A percentile compares a stretch with the other conserved stretches of the same genome.
Conservation (phyloP, 129 eudicot species). For the Helianthus tuberosus region DNA sequence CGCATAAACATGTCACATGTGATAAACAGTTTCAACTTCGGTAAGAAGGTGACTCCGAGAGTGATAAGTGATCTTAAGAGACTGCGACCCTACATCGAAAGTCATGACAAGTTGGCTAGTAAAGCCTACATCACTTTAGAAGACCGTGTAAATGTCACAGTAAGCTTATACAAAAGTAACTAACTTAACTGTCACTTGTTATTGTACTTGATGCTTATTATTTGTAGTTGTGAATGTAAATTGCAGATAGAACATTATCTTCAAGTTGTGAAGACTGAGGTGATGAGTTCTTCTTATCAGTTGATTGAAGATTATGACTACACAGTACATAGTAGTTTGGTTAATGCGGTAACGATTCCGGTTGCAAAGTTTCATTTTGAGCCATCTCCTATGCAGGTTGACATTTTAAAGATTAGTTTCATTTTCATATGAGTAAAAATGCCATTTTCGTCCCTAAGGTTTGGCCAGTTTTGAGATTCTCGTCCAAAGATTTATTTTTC, state of each 20-base stretch:
- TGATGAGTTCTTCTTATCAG: conserved; percentile 63
- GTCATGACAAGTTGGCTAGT: conserved; percentile 69
- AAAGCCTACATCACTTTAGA: conserved; percentile 62
- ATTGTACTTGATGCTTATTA: not conserved
- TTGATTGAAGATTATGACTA: conserved; percentile 84
- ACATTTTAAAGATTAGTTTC: not conserved
- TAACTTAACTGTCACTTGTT: too few species aligned
- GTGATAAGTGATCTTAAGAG: conserved; percentile 72
- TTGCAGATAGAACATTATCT: conserved; percentile 94
- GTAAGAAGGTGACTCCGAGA: conserved; percentile 63
- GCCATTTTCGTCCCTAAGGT: too few species aligned
- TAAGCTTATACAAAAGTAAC: conserved; percentile 28
- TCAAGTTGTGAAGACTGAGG: conserved; percentile 93
- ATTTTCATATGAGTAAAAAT: too few species aligned
- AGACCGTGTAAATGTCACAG: conserved; percentile 76
- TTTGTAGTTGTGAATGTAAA: not conserved
- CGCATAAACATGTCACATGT: conserved; percentile 93
- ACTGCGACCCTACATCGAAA: conserved; percentile 74
- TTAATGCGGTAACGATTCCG: conserved; percentile 67
- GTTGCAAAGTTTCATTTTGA: conserved; percentile 86
- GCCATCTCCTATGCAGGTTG: conserved; percentile 95
- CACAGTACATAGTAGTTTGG: conserved; percentile 92
- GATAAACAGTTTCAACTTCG: conserved; percentile 68
- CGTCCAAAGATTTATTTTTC: too few species aligned
- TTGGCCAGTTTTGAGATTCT: too few species aligned